Percentiles rank a stretch among this genome's conserved stretches.
Evolutionary conservation across 2,329 filamentous ascomycete species (phyloP).

Genomic region (Pyrenophora seminiperda): DNA sequence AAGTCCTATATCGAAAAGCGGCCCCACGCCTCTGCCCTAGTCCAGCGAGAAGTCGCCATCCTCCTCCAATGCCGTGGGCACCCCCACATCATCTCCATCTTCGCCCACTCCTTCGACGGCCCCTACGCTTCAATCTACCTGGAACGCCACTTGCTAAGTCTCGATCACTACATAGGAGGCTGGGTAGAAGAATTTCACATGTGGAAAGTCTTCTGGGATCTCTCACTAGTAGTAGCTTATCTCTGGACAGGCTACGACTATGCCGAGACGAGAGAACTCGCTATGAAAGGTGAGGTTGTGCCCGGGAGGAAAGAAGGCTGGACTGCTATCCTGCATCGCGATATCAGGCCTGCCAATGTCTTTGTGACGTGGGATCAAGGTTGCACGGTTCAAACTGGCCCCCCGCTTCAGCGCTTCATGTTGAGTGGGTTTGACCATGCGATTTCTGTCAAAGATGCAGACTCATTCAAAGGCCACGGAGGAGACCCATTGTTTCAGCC

Average conservation of each 20-base stretch:
- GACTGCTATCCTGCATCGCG: conserved; percentile 19
- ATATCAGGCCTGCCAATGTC: conserved; percentile 26
- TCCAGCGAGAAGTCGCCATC: not conserved
- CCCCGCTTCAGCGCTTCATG: too few relatives aligned
- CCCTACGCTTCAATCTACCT: conserved; percentile 12
- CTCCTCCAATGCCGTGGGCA: not conserved
- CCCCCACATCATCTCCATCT: not conserved
- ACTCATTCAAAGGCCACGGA: too few relatives aligned
- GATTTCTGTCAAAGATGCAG: too few relatives aligned
- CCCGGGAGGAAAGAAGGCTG: not conserved
- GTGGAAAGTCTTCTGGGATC: conserved; percentile 21
- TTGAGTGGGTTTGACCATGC: too few relatives aligned
- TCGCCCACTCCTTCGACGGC: not conserved
- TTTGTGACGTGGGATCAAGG: conserved; percentile 13
- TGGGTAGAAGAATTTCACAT: conserved; percentile 20
- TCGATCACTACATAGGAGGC: not conserved
- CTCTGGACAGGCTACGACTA: conserved; percentile 11
- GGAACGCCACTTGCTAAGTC: conserved; percentile 19
- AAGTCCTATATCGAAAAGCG: conserved; percentile 4
- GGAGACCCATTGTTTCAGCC: too few relatives aligned
- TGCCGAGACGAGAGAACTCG: not conserved
- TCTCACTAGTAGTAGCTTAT: conserved; percentile 18
- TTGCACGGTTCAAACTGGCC: too few relatives aligned
- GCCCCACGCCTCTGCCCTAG: not conserved
- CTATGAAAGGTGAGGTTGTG: not conserved